Base-by-base conservation (phyloP, 805 yeast species). In the Suhomyces vadensis region DNA sequence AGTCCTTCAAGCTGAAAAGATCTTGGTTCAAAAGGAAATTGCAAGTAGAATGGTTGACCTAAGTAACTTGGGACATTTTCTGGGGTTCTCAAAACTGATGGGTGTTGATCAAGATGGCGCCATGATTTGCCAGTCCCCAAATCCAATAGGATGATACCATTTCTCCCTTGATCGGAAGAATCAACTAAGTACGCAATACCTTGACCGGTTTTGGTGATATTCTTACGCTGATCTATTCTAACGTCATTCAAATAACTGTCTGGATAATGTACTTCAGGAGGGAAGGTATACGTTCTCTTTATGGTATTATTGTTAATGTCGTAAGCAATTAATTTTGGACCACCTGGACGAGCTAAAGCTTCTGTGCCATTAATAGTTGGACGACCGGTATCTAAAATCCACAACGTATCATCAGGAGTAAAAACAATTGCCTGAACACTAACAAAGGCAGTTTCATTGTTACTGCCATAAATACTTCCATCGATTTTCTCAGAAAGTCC, bases 301-400 rank as follows among this genome's bases (percentile, higher is more conserved):
- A 23, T 27, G 1, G 38, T 21, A 2, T 35, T 35, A 14, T 35
- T 35, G 25, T 22, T 35, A 19, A 35, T 35, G 27, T 35, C 38
- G 10, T 17, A 35, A 19, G 38, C 38, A 9, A 35, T 35, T 19
- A 35, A 35, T 14, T 35, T 35, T 10, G 38, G 38, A 6, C 38
- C 38, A 8, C 38, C 38, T 8, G 38, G 38, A 13, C 20, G 22
- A 13, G 38, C 38, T 19, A 35, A 35, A 8, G 27, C 17, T 14
- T 35, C 38, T n/a, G 38, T 35, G n/a, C 38, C 38, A 22, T 35
- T 35, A n/a, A 35, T 20, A 17, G 38, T 35, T 22, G 38, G 38
- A 13, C 38, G 38, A 1, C 38, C 38, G 27, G 38, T 35, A 19
- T 35, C 38, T 27, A 35, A 17, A 14, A 35, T 14, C 38, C 38